Evolutionary conservation across 257 asterid genomes (phyloP).

Genomic region (Avicennia marina): DNA sequence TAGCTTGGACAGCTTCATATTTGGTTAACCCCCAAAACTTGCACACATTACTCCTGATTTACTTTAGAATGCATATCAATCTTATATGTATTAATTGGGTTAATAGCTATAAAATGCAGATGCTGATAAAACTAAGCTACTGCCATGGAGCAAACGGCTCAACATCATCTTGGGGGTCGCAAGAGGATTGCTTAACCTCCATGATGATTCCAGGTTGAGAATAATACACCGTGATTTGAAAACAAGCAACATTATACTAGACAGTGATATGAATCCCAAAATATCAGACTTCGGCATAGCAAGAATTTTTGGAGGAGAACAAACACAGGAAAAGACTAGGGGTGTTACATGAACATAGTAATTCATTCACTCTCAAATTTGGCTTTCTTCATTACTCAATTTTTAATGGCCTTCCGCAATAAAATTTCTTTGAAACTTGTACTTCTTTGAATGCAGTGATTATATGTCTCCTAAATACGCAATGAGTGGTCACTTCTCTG

Average conservation of each 20-base stretch:
- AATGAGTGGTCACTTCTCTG: slow-evolving; percentile 46
- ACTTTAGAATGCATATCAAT: neutral
- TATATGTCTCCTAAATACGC: slow-evolving; percentile 58
- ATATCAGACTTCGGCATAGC: slow-evolving; percentile 55
- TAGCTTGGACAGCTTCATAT: slow-evolving; percentile 32
- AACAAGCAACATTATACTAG: slow-evolving; percentile 49
- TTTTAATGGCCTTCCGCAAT: neutral
- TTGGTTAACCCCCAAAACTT: slow-evolving; percentile 22
- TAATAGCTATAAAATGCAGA: neutral
- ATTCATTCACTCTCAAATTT: slow-evolving; percentile 19
- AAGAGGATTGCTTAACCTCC: slow-evolving; percentile 46
- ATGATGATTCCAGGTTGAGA: too few relatives aligned
- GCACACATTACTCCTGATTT: neutral
- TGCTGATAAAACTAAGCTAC: slow-evolving; percentile 13
- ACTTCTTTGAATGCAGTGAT: slow-evolving; percentile 27
- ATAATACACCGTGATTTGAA: slow-evolving; percentile 51
- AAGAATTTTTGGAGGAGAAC: slow-evolving; percentile 42
- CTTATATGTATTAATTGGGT: neutral
- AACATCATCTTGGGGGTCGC: slow-evolving; percentile 44
- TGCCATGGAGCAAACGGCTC: slow-evolving; percentile 32
- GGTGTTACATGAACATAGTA: slow-evolving; percentile 49
- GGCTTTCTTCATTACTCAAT: neutral
- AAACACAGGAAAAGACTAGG: slow-evolving; percentile 37
- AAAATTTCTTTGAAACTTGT: neutral
- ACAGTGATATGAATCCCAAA: slow-evolving; percentile 46